A percentile compares a stretch with the other conserved stretches of the same genome.
Conservation (phyloP, 352 stramenopile species). For the Pythium monospermum region DNA sequence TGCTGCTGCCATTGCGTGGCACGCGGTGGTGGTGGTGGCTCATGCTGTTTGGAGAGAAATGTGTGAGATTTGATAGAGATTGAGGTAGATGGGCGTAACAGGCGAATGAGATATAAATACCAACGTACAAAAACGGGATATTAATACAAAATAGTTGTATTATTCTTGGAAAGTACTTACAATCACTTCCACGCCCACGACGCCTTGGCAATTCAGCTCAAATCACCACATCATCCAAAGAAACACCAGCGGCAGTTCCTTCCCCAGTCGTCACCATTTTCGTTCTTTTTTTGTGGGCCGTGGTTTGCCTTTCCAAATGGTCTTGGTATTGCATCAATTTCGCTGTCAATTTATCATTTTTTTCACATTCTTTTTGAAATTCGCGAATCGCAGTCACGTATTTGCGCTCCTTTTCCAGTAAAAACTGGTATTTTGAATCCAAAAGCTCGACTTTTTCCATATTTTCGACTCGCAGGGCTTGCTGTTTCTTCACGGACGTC, state of each 20-base stretch:
- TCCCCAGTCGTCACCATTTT: no score
- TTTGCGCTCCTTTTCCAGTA: conserved; percentile 67
- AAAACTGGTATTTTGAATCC: conserved; percentile 73
- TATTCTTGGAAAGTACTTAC: no score
- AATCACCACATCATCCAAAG: not conserved
- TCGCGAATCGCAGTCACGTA: conserved; percentile 85
- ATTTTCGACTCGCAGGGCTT: conserved; percentile 33
- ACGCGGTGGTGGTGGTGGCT: no score
- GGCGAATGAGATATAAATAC: not conserved
- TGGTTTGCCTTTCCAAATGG: not conserved
- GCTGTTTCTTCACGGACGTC: conserved; percentile 48
- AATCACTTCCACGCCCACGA: no score
- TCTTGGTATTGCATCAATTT: conserved; percentile 15
- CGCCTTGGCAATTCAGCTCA: no score
- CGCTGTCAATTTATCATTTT: conserved; percentile 59
- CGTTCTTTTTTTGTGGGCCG: no score
- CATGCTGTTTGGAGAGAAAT: not conserved
- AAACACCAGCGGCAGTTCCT: no score
- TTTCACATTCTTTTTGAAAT: conserved; percentile 88
- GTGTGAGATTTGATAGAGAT: no score
- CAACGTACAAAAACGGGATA: no score
- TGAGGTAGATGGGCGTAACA: no score
- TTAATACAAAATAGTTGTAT: no score
- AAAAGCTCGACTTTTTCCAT: conserved; percentile 49
- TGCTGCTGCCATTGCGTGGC: not conserved